These are phyloP conservation scores for Pseudonitzschia pungens DNA, from an alignment of 108 stramenopile species.

Conservation along the genomic window DNA sequence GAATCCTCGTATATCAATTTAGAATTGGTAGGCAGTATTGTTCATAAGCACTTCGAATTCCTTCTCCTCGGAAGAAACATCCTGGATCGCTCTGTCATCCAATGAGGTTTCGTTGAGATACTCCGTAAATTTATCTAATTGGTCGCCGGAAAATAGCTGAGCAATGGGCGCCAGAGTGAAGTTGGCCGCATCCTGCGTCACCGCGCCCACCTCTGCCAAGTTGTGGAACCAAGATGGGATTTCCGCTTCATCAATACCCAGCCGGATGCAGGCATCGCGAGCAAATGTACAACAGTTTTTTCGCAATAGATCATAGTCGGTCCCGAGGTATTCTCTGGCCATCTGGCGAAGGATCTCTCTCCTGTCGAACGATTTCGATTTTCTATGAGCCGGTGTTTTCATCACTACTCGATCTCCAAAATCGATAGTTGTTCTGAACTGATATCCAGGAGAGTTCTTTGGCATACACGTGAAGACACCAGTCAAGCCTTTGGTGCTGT, in stretches of 20 bases:
- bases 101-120: conserved; percentile 12
- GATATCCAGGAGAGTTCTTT: conserved; percentile 70
- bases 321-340: conserved; percentile 72
- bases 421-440: conserved; percentile 70
- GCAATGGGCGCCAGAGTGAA: conserved; percentile 12
- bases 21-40: conserved; percentile 5
- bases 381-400: conserved; percentile 1
- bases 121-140: background rate
- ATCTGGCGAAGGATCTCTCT: conserved; percentile 60
- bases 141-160: conserved; percentile 1
- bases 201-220: conserved; percentile 61
- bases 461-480: conserved; percentile 83
- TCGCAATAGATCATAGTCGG: conserved; percentile 74
- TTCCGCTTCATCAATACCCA: conserved; percentile 74
- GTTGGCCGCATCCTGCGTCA: conserved; percentile 57
- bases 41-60: background rate
- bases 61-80: background rate
- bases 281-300: conserved; percentile 89
- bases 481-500: conserved; percentile 56
- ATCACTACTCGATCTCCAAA: conserved; percentile 57
- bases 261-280: conserved; percentile 66
- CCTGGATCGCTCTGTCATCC: conserved; percentile 5
- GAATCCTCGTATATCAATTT: background rate
- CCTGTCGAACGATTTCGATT: conserved; percentile 42
- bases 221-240: conserved; percentile 85